phyloP scores from a whole-genome alignment of 2,329 filamentous ascomycete genomes.

The Phialocephala sp. region DNA sequence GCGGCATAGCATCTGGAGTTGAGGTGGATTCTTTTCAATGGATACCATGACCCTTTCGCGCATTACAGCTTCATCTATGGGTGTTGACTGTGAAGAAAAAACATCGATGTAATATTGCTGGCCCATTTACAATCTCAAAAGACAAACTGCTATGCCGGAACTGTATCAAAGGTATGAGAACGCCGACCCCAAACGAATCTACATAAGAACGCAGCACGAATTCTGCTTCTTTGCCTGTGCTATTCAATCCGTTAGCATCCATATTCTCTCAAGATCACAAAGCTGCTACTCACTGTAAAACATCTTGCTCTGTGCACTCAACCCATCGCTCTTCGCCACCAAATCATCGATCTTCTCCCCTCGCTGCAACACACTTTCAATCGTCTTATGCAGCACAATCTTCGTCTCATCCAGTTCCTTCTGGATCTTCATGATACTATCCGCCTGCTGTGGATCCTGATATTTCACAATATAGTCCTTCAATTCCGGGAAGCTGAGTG shows the following conservation, averaged over 20 bases:
- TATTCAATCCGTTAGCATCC: conserved; percentile 34
- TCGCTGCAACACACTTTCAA: conserved; percentile 84
- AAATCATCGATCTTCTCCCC: conserved; percentile 97
- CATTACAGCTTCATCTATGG: not conserved
- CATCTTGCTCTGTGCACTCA: conserved; percentile 95
- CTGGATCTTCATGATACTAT: conserved; percentile 95
- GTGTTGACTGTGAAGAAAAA: conserved; percentile 3
- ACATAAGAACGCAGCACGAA: conserved; percentile 76
- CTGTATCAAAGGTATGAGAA: conserved; percentile 33
- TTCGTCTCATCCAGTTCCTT: conserved; percentile 97
- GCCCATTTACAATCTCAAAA: conserved; percentile 30
- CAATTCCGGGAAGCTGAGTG: conserved; percentile 72
- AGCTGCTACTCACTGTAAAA: conserved; percentile 75
- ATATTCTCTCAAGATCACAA: not conserved
- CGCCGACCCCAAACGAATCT: conserved; percentile 39
- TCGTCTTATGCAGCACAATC: conserved; percentile 96
- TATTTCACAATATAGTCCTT: conserved; percentile 74
- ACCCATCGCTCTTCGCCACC: conserved; percentile 88
- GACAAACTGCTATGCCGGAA: conserved; percentile 30
- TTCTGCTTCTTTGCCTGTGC: conserved; percentile 80
- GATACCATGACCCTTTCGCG: conserved; percentile 17
- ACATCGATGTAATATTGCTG: conserved; percentile 15
- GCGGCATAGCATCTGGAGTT: conserved; percentile 27
- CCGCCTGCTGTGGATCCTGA: conserved; percentile 79
- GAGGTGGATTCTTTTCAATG: conserved; percentile 16